phyloP scores from a whole-genome alignment of 257 asterid species.

The Marsdenia floribunda region DNA sequence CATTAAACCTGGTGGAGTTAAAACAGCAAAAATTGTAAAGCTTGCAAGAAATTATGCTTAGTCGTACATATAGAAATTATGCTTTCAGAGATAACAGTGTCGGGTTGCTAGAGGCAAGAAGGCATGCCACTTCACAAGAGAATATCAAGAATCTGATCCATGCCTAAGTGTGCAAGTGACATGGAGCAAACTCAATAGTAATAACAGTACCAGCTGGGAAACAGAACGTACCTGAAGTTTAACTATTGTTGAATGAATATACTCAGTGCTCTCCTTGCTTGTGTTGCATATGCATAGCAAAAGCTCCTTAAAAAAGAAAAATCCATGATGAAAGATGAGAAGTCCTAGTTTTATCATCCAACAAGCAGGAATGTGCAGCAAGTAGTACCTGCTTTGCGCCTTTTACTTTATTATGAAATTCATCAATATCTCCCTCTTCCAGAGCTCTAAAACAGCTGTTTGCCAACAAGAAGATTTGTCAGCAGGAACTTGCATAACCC shows the following conservation, averaged over 20 bases:
- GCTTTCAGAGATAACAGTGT: not conserved
- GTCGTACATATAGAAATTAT: not conserved
- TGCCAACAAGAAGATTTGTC: constrained; percentile 22
- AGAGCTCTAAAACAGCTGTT: constrained; percentile 84
- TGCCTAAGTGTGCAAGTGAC: not conserved
- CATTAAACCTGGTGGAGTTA: not conserved
- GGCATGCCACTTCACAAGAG: not conserved
- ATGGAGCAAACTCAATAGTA: not conserved
- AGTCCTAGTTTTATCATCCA: not conserved
- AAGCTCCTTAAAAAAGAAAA: constrained; percentile 56
- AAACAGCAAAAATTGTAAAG: not conserved
- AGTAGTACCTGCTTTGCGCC: constrained; percentile 69
- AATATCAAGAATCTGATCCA: not conserved
- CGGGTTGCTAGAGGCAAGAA: not conserved
- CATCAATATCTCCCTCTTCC: constrained; percentile 71
- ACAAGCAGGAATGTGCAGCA: not conserved
- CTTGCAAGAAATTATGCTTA: not conserved
- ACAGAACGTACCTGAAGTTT: constrained; percentile 73
- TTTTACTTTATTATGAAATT: constrained; percentile 55
- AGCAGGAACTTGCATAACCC: not conserved
- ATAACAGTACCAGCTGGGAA: constrained; percentile 14
- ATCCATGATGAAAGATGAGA: not conserved
- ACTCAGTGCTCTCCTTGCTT: constrained; percentile 91
- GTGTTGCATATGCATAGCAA: constrained; percentile 79
- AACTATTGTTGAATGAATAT: constrained; percentile 66